These are phyloP conservation scores for Sordaria brevicollis DNA, from an alignment of 495 filamentous ascomycete genomes.

Conservation along the genomic window DNA sequence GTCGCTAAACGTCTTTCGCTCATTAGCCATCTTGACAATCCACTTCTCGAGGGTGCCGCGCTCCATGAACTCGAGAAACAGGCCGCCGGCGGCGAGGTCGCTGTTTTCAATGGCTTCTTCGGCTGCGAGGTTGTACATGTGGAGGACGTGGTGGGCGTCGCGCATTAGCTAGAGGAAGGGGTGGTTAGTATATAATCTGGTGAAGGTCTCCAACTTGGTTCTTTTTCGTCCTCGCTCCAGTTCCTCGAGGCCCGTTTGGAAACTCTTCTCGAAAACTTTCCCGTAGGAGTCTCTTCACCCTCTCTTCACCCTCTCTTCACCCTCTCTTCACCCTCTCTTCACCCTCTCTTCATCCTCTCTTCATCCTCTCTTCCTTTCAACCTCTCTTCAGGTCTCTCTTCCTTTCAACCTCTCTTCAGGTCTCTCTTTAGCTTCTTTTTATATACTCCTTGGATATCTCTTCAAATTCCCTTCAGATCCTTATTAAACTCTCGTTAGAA, in stretches of 20 bases:
- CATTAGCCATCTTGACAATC: not conserved
- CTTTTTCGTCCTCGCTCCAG: not conserved
- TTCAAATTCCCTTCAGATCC: no score
- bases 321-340: no score
- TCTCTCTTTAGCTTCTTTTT: not conserved
- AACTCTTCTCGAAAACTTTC: no score
- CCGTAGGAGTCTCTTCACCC: no score
- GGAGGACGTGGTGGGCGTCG: not conserved
- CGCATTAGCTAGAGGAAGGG: not conserved
- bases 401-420: not conserved
- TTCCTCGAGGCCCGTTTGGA: no score
- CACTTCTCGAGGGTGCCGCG: not conserved
- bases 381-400: not conserved
- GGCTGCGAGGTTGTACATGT: not conserved
- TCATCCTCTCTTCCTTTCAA: not conserved
- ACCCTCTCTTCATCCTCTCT: not conserved
- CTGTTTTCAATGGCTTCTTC: not conserved
- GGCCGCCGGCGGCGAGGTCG: not conserved
- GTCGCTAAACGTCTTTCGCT: not conserved
- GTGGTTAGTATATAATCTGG: not conserved
- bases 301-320: no score
- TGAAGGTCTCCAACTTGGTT: not conserved
- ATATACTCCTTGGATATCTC: no score
- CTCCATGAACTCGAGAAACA: not conserved
- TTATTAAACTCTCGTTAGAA: no score